Percentiles rank a stretch among this genome's conserved stretches.
phyloP scores from a whole-genome alignment of 257 asterid genomes.

The Solanum bulbocastanum region DNA sequence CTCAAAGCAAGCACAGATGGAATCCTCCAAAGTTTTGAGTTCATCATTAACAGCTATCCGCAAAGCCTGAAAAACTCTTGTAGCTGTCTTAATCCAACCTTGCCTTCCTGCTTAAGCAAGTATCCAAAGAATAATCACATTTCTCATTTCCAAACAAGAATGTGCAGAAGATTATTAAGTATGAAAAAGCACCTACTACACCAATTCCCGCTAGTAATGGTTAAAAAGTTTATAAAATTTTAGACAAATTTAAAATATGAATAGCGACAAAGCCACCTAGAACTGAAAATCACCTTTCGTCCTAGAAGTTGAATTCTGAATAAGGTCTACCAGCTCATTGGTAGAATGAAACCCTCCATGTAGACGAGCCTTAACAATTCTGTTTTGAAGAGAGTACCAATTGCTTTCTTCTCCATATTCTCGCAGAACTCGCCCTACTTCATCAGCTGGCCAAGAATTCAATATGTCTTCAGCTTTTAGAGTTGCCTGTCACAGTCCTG shows the following conservation, averaged over 20 bases:
- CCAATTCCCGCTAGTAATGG: background rate
- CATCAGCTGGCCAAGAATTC: conserved; percentile 88
- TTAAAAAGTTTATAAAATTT: background rate
- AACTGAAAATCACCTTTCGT: conserved; percentile 43
- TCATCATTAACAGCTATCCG: conserved; percentile 95
- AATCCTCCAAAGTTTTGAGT: conserved; percentile 61
- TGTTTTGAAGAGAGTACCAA: conserved; percentile 74
- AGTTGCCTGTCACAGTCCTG: conserved; percentile 77
- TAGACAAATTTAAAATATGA: background rate
- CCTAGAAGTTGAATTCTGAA: conserved; percentile 59
- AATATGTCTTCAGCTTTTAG: conserved; percentile 87
- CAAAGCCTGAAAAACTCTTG: conserved; percentile 86
- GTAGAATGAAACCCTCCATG: conserved; percentile 89
- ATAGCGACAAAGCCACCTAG: background rate
- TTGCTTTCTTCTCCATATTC: conserved; percentile 97
- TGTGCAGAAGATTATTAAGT: background rate
- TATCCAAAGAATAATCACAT: background rate
- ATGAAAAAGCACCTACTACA: background rate
- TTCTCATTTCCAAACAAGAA: background rate
- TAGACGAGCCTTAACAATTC: conserved; percentile 62
- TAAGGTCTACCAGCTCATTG: conserved; percentile 65
- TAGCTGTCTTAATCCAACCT: conserved; percentile 98
- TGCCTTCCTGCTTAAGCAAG: conserved; percentile 71
- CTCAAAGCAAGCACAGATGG: conserved; percentile 52
- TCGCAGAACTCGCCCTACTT: conserved; percentile 69